Percentiles rank a stretch among this genome's conserved stretches.
phyloP scores from a whole-genome alignment of 2,329 filamentous ascomycete genomes.

The Endoconidiophora laricicola region DNA sequence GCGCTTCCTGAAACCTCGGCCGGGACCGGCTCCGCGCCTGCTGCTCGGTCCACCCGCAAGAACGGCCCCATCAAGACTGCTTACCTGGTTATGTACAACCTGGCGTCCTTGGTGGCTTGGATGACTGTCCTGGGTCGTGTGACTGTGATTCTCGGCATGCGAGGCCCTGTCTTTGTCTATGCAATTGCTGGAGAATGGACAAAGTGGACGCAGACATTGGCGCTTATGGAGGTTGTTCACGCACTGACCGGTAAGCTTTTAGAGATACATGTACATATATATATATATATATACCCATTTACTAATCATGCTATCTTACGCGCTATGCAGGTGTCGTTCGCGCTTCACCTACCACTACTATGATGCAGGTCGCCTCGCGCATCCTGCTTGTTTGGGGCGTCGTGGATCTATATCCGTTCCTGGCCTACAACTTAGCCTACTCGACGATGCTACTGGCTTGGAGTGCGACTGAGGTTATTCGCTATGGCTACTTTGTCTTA shows the following conservation, averaged over 20 bases:
- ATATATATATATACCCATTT: not conserved
- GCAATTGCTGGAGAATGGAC: conserved; percentile 47
- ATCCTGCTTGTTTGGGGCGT: conserved; percentile 82
- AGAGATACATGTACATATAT: not conserved
- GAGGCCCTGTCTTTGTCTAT: conserved; percentile 44
- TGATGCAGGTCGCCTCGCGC: conserved; percentile 78
- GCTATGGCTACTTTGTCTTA: conserved; percentile 81
- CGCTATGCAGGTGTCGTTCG: conserved; percentile 56
- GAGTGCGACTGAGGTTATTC: conserved; percentile 79
- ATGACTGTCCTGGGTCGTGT: conserved; percentile 56
- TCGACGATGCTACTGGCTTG: conserved; percentile 70
- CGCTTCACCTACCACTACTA: conserved; percentile 67
- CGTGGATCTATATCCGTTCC: conserved; percentile 53
- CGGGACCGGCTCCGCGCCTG: conserved; percentile 15
- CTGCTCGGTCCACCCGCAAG: conserved; percentile 11
- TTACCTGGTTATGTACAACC: conserved; percentile 81
- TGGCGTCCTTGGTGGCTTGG: conserved; percentile 63
- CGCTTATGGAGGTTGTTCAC: conserved; percentile 70
- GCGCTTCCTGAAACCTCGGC: conserved; percentile 9
- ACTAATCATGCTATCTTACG: conserved; percentile 2
- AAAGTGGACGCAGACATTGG: conserved; percentile 70
- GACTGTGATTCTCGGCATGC: conserved; percentile 32
- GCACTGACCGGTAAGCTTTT: conserved; percentile 48
- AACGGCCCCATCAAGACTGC: conserved; percentile 29
- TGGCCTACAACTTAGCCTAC: conserved; percentile 47